Evolutionary conservation across 192 early-diverging fungal species (phyloP).

Genomic region (Geranomyces variabilis): DNA sequence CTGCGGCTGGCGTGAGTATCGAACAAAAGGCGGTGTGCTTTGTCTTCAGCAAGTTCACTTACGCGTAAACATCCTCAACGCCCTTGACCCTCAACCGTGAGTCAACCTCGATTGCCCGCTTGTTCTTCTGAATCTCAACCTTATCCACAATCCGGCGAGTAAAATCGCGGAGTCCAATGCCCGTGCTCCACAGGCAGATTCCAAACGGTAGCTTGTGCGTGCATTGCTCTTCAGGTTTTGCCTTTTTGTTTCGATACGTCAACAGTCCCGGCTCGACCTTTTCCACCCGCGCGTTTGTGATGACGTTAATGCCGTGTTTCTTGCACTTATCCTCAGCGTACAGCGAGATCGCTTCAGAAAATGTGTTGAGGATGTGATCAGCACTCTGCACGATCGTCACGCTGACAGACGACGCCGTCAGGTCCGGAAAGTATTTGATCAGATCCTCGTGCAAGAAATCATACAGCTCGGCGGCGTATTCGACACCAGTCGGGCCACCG

Average conservation of each 20-base stretch:
- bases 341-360: conserved; percentile 63
- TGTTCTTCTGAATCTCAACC: conserved; percentile 56
- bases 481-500: conserved; percentile 74
- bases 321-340: conserved; percentile 69
- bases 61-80: conserved; percentile 62
- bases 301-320: conserved; percentile 65
- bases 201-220: conserved; percentile 54
- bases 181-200: conserved; percentile 47
- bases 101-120: conserved; percentile 65
- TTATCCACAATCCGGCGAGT: conserved; percentile 54
- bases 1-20: not conserved
- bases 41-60: too few species aligned
- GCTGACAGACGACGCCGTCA: conserved; percentile 54
- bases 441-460: conserved; percentile 62
- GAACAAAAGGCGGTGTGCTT: too few species aligned
- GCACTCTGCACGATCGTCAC: conserved; percentile 70
- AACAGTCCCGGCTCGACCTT: conserved; percentile 58
- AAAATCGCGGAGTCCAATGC: conserved; percentile 39
- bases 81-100: conserved; percentile 59
- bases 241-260: conserved; percentile 55
- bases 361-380: conserved; percentile 77
- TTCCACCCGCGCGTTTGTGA: conserved; percentile 71
- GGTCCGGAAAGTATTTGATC: conserved; percentile 62
- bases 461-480: conserved; percentile 63
- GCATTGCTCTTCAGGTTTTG: conserved; percentile 44